Evolutionary conservation across 805 yeast species (phyloP).

Genomic region (Brettanomyces bruxellensis): DNA sequence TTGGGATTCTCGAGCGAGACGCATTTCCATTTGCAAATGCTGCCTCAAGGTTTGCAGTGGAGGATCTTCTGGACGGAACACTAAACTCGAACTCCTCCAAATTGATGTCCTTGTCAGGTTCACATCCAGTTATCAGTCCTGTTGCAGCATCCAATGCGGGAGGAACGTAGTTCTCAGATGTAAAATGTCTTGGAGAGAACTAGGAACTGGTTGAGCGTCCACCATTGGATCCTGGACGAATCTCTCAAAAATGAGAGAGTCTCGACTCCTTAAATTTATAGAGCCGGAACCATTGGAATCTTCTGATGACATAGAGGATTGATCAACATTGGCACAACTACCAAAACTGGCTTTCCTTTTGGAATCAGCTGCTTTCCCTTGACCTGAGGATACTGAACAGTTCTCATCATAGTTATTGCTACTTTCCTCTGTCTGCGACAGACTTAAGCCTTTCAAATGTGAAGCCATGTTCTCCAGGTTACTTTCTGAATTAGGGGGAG

Average conservation of each 20-base stretch:
- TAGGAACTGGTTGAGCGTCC: slow-evolving; percentile 21
- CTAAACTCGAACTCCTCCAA: slow-evolving; percentile 38
- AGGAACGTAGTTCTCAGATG: slow-evolving; percentile 45
- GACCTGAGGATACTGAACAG: no score
- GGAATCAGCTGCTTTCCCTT: no score
- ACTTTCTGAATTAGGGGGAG: background rate
- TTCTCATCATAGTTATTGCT: background rate
- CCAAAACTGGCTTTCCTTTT: no score
- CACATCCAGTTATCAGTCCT: slow-evolving; percentile 26
- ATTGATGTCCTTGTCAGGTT: slow-evolving; percentile 6
- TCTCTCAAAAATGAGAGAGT: slow-evolving; percentile 55
- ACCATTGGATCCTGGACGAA: slow-evolving; percentile 51
- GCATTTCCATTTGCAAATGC: slow-evolving; percentile 14
- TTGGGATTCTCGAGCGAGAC: background rate
- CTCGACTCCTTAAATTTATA: slow-evolving; percentile 13
- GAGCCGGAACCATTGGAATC: slow-evolving; percentile 6
- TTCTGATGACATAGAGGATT: slow-evolving; percentile 7
- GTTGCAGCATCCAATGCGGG: slow-evolving; percentile 46
- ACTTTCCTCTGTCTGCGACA: background rate
- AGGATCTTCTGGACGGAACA: slow-evolving; percentile 40
- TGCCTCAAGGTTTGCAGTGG: slow-evolving; percentile 40
- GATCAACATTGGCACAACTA: slow-evolving; percentile 1
- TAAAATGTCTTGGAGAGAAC: slow-evolving; percentile 26
- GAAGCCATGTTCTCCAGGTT: background rate
- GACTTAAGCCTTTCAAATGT: background rate